Conservation (phyloP, 305 asterid genomes). For the Caryopteris hybrid region DNA sequence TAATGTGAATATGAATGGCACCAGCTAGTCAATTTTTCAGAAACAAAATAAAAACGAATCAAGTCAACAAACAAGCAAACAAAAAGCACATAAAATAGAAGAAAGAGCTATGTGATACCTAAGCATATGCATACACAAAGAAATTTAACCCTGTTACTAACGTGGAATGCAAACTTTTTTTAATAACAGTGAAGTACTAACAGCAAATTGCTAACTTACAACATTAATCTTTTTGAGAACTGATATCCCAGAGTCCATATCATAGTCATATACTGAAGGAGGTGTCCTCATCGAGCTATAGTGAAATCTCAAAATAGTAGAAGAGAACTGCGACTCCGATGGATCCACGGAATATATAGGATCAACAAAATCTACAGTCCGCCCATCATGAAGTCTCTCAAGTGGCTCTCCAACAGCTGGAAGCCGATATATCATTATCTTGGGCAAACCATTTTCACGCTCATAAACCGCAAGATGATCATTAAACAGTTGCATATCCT, state of each 20-base stretch:
- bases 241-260: constrained; percentile 76
- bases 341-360: constrained; percentile 66
- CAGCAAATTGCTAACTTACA: constrained; percentile 56
- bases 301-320: constrained; percentile 67
- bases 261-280: constrained; percentile 83
- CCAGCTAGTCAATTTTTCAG: background rate
- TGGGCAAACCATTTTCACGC: constrained; percentile 78
- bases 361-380: constrained; percentile 66
- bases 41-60: constrained; percentile 3
- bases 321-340: constrained; percentile 65
- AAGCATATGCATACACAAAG: constrained; percentile 1
- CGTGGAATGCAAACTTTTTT: constrained; percentile 27
- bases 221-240: constrained; percentile 79
- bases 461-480: constrained; percentile 81
- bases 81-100: constrained; percentile 13
- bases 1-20: background rate
- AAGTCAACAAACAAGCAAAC: background rate
- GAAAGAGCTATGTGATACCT: constrained; percentile 8
- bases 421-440: constrained; percentile 58
- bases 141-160: constrained; percentile 3
- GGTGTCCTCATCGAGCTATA: constrained; percentile 94
- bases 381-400: constrained; percentile 63
- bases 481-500: constrained; percentile 62
- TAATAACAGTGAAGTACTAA: too few relatives aligned
- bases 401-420: constrained; percentile 77